Evolutionary conservation across 2,329 filamentous ascomycete genomes (phyloP).

Genomic region (Colletotrichum phormii): DNA sequence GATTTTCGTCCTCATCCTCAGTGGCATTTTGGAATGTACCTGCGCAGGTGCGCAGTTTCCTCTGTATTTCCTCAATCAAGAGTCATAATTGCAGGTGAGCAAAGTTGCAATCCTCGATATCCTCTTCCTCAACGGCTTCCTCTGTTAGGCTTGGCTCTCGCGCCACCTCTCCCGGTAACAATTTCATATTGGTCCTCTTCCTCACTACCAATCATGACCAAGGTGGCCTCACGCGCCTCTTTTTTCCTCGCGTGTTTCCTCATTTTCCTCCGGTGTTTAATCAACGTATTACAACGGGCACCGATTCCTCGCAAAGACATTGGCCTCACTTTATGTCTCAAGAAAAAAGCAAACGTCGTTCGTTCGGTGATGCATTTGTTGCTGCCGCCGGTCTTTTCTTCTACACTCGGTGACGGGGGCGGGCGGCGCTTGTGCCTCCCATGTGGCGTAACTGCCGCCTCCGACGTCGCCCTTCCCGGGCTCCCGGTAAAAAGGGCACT

Average conservation of each 20-base stretch:
- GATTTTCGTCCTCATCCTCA: background rate
- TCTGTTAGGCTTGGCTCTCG: background rate
- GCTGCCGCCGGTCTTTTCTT: background rate
- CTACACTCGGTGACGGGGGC: background rate
- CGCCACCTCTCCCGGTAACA: background rate
- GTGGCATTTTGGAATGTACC: background rate
- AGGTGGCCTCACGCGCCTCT: background rate
- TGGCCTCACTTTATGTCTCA: background rate
- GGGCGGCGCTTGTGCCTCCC: background rate
- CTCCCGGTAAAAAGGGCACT: background rate
- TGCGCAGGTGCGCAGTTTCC: background rate
- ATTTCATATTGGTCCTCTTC: background rate
- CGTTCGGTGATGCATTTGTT: background rate
- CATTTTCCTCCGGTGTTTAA: background rate
- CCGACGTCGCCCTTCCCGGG: background rate
- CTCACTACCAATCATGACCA: background rate
- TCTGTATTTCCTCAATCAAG: background rate
- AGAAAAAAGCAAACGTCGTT: background rate
- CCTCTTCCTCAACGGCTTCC: no score
- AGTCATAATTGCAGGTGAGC: background rate
- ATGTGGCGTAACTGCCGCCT: background rate
- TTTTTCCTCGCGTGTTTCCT: background rate
- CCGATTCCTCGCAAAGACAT: background rate
- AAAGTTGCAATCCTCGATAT: background rate
- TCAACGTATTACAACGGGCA: background rate